Base-by-base conservation (phyloP, 1,284 basidiomycete species). In the Apiotrichum laibachii region DNA sequence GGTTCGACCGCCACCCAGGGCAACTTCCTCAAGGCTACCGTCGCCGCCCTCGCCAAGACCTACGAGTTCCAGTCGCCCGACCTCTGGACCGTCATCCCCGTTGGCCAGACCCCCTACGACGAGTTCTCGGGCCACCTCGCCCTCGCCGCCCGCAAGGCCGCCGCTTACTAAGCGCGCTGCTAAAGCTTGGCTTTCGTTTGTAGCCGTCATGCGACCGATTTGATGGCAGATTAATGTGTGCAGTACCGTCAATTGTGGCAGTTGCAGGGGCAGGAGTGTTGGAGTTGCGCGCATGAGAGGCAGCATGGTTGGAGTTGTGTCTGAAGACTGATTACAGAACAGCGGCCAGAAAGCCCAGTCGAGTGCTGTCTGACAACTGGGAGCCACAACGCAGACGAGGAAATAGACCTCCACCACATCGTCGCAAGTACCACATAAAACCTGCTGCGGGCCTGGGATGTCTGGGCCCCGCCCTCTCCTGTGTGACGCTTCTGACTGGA, bases 11-110 rank as follows among this genome's bases (percentile, higher is more conserved):
- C 94, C 50, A 99, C 96, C 66, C 97, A 97, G 91, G 94, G 94
- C 80, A 99, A 99, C 85, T 98, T 98, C 86, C 88, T 99, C 83
- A 98, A 98, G 83, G 96, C 95, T 57, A 96, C 95, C 64, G 97
- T 97, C 78, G 89, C 86, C 74, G 95, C 96, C 57, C 92, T 99
- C 80, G 91, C 95, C 71, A 93, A 93, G 86, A 97, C 95, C 67
- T 99, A 98, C 81, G 69, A 75, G 52, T 93, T 96, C 89, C 88
- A 98, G 68, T 97, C 94, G 52, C 95, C 96, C 66, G 93, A 98
- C 81, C 85, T 99, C 75, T 99, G 95, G 95, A 86, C 87, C 74
- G 89, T 96, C 77, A 96, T 97, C 79, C 87, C 92, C 65, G 70
- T 74, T 58, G 77, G 77, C 66, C 88, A 88, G 79, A 85, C 89